Percentiles rank a stretch among this genome's conserved stretches.
Conservation (phyloP, 2,329 filamentous ascomycete genomes). For the Fusarium sacchari region DNA sequence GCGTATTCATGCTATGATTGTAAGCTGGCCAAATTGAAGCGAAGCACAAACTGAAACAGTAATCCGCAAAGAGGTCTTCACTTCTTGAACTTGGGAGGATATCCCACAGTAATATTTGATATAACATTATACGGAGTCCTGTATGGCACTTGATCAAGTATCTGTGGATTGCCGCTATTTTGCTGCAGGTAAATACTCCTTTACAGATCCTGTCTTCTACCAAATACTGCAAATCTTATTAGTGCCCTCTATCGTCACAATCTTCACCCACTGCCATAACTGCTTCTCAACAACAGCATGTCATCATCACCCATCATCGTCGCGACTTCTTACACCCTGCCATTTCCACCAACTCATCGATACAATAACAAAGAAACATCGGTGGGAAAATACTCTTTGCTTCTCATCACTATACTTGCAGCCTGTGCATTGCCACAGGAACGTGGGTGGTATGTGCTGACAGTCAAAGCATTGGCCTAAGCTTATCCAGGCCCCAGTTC, state of each 20-base stretch:
- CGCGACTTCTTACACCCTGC: background rate
- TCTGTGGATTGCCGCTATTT: slow-evolving; percentile 2
- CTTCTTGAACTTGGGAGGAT: background rate
- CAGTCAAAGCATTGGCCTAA: no score
- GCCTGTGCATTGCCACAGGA: no score
- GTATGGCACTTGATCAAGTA: background rate
- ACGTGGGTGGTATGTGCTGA: no score
- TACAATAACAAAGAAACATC: background rate
- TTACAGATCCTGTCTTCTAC: slow-evolving; percentile 9
- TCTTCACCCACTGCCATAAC: background rate
- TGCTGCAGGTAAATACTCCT: slow-evolving; percentile 18
- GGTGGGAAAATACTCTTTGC: no score
- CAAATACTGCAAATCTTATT: slow-evolving; percentile 9
- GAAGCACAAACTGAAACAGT: background rate
- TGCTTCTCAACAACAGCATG: background rate
- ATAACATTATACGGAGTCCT: background rate
- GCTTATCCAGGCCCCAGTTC: no score
- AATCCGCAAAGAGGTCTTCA: background rate
- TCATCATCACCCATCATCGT: background rate
- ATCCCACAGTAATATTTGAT: background rate
- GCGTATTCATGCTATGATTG: background rate
- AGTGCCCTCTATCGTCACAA: background rate
- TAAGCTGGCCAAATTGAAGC: background rate
- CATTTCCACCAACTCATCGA: background rate
- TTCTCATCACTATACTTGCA: no score